phyloP scores from a whole-genome alignment of 495 filamentous ascomycete genomes.

The Chlorociboria aeruginascens region DNA sequence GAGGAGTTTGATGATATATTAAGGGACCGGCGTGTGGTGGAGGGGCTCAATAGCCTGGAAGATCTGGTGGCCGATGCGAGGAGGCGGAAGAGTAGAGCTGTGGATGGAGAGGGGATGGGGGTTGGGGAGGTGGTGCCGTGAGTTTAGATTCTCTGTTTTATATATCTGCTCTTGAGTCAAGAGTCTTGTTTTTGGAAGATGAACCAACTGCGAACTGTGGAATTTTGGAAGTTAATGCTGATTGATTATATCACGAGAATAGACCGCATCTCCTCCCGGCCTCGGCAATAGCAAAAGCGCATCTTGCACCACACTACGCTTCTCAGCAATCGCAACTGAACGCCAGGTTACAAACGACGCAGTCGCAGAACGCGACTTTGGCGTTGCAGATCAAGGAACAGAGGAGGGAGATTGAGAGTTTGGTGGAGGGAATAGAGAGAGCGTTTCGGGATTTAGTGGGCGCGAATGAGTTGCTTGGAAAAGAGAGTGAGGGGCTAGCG shows the following conservation, averaged over 20 bases:
- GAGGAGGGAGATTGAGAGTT: conserved; percentile 62
- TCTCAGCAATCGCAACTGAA: conserved; percentile 50
- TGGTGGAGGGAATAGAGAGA: conserved; percentile 57
- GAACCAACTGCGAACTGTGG: not conserved
- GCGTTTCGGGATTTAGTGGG: conserved; percentile 48
- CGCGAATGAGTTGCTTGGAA: conserved; percentile 19
- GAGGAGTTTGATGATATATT: conserved; percentile 72
- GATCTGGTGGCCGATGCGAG: conserved; percentile 55
- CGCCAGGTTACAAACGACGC: conserved; percentile 44
- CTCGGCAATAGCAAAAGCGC: conserved; percentile 49
- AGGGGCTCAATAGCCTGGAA: conserved; percentile 74
- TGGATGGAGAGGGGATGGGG: not conserved
- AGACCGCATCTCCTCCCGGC: conserved; percentile 69
- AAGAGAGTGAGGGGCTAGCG: conserved; percentile 32
- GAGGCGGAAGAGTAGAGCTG: conserved; percentile 34
- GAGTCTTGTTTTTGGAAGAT: not conserved
- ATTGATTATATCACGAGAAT: not conserved
- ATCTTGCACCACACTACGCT: conserved; percentile 55
- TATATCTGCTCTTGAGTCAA: not conserved
- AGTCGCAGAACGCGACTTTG: conserved; percentile 52
- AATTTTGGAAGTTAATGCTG: not conserved
- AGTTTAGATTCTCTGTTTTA: not conserved
- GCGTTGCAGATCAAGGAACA: conserved; percentile 52
- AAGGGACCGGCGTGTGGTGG: conserved; percentile 54
- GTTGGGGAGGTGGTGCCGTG: not conserved